Conservation (phyloP, 2,329 filamentous ascomycete genomes). For the Myriosclerotinia curreyana region DNA sequence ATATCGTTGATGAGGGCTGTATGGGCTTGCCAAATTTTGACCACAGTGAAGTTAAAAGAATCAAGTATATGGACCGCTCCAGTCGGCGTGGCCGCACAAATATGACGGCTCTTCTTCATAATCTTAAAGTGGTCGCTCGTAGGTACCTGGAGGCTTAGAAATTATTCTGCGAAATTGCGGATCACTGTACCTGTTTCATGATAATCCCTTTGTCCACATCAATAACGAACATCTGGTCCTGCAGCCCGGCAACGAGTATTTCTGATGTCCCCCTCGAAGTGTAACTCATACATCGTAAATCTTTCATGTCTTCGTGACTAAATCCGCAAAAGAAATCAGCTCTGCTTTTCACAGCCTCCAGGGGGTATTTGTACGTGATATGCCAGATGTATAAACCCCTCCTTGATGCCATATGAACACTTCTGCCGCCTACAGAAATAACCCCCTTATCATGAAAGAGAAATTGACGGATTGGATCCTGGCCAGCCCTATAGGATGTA, state of each 20-base stretch:
- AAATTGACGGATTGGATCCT: slow-evolving; percentile 82
- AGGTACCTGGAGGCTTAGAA: slow-evolving; percentile 53
- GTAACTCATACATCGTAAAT: slow-evolving; percentile 93
- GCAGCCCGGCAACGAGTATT: slow-evolving; percentile 82
- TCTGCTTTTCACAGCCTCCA: slow-evolving; percentile 5
- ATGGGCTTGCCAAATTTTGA: slow-evolving; percentile 90
- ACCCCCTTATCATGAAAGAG: slow-evolving; percentile 90
- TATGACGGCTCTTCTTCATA: slow-evolving; percentile 87
- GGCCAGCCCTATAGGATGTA: slow-evolving; percentile 77
- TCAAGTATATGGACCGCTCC: slow-evolving; percentile 87
- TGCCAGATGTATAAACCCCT: slow-evolving; percentile 87
- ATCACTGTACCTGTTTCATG: slow-evolving; percentile 55
- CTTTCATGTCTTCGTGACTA: slow-evolving; percentile 73
- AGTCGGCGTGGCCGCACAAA: slow-evolving; percentile 83
- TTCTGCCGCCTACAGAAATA: slow-evolving; percentile 75
- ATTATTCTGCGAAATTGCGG: not conserved
- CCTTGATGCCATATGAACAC: slow-evolving; percentile 84
- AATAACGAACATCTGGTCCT: slow-evolving; percentile 78
- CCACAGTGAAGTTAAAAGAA: slow-evolving; percentile 68
- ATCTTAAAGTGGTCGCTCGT: slow-evolving; percentile 79
- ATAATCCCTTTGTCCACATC: slow-evolving; percentile 69
- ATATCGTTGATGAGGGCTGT: slow-evolving; percentile 89
- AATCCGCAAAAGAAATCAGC: slow-evolving; percentile 29
- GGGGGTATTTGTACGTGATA: slow-evolving; percentile 55
- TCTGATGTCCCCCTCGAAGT: slow-evolving; percentile 80